phyloP scores from a whole-genome alignment of 495 filamentous ascomycete genomes.

The Immersiella caudata region DNA sequence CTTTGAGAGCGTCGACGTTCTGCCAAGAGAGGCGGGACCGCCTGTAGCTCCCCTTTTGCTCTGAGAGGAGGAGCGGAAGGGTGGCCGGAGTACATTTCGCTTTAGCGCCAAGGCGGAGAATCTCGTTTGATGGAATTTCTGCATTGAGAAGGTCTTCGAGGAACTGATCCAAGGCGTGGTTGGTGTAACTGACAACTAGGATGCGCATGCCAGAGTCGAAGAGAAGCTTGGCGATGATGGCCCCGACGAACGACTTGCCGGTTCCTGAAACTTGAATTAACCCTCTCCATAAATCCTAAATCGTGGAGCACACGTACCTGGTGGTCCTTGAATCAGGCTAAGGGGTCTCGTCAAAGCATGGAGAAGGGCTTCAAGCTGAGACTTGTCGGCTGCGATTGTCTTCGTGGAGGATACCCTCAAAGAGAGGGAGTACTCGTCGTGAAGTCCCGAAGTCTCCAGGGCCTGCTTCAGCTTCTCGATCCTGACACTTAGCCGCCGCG shows the following conservation, averaged over 20 bases:
- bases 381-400: conserved; percentile 54
- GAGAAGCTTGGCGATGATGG: conserved; percentile 63
- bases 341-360: conserved; percentile 57
- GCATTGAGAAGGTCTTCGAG: conserved; percentile 67
- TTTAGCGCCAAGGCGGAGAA: conserved; percentile 67
- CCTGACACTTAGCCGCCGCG: background rate
- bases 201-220: conserved; percentile 56
- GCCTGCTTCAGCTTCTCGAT: background rate
- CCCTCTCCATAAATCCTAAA: too few relatives aligned
- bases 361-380: conserved; percentile 62
- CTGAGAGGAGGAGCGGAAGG: conserved; percentile 46
- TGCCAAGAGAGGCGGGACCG: conserved; percentile 39
- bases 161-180: conserved; percentile 80
- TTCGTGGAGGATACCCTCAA: background rate
- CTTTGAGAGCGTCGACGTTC: conserved; percentile 45
- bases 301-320: conserved; percentile 53
- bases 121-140: conserved; percentile 55
- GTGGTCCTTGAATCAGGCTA: conserved; percentile 74
- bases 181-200: conserved; percentile 64
- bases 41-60: conserved; percentile 43
- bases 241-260: conserved; percentile 79
- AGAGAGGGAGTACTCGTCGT: background rate
- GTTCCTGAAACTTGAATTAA: conserved; percentile 55
- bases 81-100: conserved; percentile 59
- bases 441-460: background rate